These are phyloP conservation scores for Rhinocladiella similis DNA, from an alignment of 2,329 filamentous ascomycete species.

Conservation along the genomic window DNA sequence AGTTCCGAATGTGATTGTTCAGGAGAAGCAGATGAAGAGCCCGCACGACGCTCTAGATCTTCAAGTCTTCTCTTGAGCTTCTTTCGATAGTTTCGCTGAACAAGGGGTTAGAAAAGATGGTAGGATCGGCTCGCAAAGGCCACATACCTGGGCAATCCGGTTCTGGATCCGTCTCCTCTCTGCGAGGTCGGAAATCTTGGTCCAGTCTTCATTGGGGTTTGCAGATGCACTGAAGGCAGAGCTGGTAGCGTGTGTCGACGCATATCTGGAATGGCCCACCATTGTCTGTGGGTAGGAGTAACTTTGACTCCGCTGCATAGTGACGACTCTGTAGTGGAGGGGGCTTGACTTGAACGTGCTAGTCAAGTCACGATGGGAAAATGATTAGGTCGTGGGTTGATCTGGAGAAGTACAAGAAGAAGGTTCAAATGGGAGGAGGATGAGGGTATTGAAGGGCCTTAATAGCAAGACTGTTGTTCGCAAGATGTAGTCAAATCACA, in stretches of 20 bases:
- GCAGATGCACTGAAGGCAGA: constrained; percentile 93
- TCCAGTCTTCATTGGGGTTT: constrained; percentile 97
- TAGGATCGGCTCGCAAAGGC: constrained; percentile 24
- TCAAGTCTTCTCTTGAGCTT: constrained; percentile 38
- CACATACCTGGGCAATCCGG: constrained; percentile 74
- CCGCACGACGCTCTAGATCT: constrained; percentile 63
- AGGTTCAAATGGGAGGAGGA: constrained; percentile 6
- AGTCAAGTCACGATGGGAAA: no score
- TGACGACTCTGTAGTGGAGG: background rate
- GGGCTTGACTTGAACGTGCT: background rate
- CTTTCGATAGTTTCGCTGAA: constrained; percentile 44
- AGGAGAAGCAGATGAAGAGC: constrained; percentile 61
- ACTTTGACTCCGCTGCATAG: constrained; percentile 28
- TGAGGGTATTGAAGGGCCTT: constrained; percentile 16
- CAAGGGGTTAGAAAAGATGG: constrained; percentile 27
- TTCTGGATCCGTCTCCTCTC: constrained; percentile 95
- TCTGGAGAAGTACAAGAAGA: constrained; percentile 5
- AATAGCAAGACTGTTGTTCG: constrained; percentile 11
- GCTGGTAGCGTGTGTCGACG: constrained; percentile 70
- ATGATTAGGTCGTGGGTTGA: background rate
- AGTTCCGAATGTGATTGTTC: constrained; percentile 59
- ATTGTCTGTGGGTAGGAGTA: constrained; percentile 27
- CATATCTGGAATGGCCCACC: constrained; percentile 27
- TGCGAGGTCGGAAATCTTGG: constrained; percentile 95
- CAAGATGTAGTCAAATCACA: constrained; percentile 15